Percentiles rank a stretch among this genome's conserved stretches.
Evolutionary conservation across 805 yeast genomes (phyloP).

Genomic region (Teunomyces funiuensis): DNA sequence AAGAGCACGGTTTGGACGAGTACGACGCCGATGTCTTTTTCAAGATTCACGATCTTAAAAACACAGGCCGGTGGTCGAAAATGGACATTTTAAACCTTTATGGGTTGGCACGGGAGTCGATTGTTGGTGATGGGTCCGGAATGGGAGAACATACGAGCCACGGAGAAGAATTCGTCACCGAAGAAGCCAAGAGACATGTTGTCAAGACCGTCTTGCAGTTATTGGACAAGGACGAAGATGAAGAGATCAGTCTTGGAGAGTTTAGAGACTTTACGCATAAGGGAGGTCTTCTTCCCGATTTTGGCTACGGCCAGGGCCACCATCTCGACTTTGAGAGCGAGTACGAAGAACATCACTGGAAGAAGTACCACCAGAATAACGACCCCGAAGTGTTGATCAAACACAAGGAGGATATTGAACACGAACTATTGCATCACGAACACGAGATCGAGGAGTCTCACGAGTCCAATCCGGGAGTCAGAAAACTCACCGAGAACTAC

Average conservation of each 20-base stretch:
- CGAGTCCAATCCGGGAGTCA: constrained; percentile 25
- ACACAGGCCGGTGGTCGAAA: constrained; percentile 54
- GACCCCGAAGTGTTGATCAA: constrained; percentile 82
- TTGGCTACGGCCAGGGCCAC: constrained; percentile 92
- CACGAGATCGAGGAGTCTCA: constrained; percentile 73
- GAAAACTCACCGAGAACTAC: constrained; percentile 29
- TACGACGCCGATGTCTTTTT: constrained; percentile 78
- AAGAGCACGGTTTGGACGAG: constrained; percentile 76
- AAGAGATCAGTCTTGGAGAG: constrained; percentile 63
- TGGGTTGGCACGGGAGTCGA: constrained; percentile 70
- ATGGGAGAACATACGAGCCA: constrained; percentile 72
- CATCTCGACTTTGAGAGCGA: constrained; percentile 92
- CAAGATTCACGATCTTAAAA: constrained; percentile 70
- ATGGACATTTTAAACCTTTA: constrained; percentile 76
- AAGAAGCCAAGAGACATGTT: constrained; percentile 55
- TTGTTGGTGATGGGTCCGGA: constrained; percentile 88
- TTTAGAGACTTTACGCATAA: constrained; percentile 59
- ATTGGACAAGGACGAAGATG: constrained; percentile 68
- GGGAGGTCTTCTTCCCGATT: constrained; percentile 83
- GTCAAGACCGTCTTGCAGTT: constrained; percentile 53
- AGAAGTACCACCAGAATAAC: constrained; percentile 65
- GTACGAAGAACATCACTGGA: constrained; percentile 95
- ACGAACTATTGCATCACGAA: constrained; percentile 81
- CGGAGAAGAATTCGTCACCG: constrained; percentile 52
- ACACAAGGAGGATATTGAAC: constrained; percentile 87